Evolutionary conservation across 2,329 filamentous ascomycete species (phyloP), one percentile per base, ranked within the genome.

Genomic region (Monilinia aucupariae): DNA sequence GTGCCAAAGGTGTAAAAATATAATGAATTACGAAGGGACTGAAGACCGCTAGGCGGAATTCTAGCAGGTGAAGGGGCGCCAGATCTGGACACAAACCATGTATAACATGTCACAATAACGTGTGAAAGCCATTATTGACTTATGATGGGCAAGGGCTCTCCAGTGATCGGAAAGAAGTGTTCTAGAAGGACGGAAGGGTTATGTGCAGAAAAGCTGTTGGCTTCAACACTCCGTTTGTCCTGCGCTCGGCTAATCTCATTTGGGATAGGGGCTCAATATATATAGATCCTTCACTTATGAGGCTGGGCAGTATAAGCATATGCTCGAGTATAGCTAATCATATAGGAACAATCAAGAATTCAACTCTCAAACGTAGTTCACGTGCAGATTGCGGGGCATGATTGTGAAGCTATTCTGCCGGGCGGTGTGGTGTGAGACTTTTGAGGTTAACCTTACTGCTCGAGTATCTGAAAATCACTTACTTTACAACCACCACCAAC

Each of bases 361-460:
- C 5, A 17, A 17, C 13, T 27, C 25, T 17, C 22, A n/a, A 56
- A 45, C 7, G 6, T 7, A 45, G 45, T 30, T 56, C 27, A 43
- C 12, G 45, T 12, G 41, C 39, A 17, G 20, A 56, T 34, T 22
- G 53, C 39, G 53, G 53, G 53, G 53, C 39, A 55, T 22, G 30
- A 9, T 56, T 45, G 22, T 25, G 53, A 45, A 56, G 53, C 53
- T 45, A 45, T 56, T 56, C 53, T 56, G 53, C 53, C 53, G 53
- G 53, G 53, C 53, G 53, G 53, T 56, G 53, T 45, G 39, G 53
- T 47, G 39, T 45, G 39, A 34, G 7, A 47, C 20, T 2, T 34
- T 22, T 37, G 20, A 30, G 17, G n/a, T n/a, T 32, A 45, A 12
- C 32, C 32, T 4, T 34, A 34, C 32, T 34, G 5, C 32, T 34